A percentile compares a stretch with the other conserved stretches of the same genome.
phyloP scores from a whole-genome alignment of 352 stramenopile genomes.

The Phytophthora pisi region DNA sequence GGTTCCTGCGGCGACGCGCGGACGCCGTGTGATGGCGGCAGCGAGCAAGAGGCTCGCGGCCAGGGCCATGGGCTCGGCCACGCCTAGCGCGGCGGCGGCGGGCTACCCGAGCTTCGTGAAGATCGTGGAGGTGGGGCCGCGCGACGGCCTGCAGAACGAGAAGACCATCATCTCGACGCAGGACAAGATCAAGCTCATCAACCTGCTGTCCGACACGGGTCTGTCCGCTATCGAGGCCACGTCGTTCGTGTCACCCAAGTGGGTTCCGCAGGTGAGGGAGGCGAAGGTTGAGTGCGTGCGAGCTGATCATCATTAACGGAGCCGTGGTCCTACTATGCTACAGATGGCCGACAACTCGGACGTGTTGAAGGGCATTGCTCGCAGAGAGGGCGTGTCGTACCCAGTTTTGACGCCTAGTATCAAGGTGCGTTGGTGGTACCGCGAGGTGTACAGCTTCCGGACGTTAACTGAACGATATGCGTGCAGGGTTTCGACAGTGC shows the following conservation, averaged over 20 bases:
- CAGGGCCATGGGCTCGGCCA: constrained; percentile 18
- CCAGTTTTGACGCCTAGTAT: constrained; percentile 95
- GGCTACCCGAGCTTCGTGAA: constrained; percentile 81
- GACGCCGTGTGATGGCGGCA: constrained; percentile 4
- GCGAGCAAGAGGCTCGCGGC: background rate
- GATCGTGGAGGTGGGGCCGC: constrained; percentile 95
- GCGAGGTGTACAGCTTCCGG: background rate
- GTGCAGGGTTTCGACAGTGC: constrained; percentile 87
- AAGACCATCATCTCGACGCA: constrained; percentile 83
- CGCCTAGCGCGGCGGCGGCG: background rate
- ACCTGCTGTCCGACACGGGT: constrained; percentile 90
- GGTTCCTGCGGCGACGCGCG: constrained; percentile 5
- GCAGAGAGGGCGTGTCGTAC: constrained; percentile 84
- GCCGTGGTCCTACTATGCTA: constrained; percentile 10
- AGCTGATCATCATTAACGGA: background rate
- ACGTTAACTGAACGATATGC: background rate
- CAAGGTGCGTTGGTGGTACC: constrained; percentile 43
- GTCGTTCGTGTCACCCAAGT: constrained; percentile 97
- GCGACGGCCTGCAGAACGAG: constrained; percentile 98
- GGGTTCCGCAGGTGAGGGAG: constrained; percentile 90
- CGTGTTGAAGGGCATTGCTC: constrained; percentile 87
- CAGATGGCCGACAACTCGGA: constrained; percentile 94
- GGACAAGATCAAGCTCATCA: constrained; percentile 93
- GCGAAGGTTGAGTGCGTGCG: background rate
- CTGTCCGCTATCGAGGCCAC: constrained; percentile 93